Evolutionary conservation across 164 flowering plant genomes (phyloP), one percentile per base, ranked within the genome.

Genomic region (Dillenia suffruticosa): DNA sequence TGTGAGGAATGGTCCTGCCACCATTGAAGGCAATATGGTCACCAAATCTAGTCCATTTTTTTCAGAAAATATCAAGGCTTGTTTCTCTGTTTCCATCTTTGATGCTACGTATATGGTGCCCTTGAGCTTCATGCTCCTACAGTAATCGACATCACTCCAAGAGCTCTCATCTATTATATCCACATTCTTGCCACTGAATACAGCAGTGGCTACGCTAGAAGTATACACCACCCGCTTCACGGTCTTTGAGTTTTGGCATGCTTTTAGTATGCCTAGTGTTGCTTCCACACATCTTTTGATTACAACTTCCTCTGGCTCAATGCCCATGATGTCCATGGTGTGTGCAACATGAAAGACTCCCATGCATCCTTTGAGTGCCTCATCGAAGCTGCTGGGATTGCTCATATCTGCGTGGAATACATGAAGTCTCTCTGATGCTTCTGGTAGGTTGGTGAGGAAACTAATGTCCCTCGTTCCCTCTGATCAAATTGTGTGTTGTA

Each of bases 181-280:
- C 8, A 50, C 56, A 10, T 47, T 51, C 5, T 56, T 17, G 13
- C n/a, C 57, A 11, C 59, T 22, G 6, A 49, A 57, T 8, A 12
- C 17, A 9, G 70, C 78, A 3, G 87, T 69, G 14, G 77, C 32
- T 2, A 64, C 53, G 9, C 77, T 65, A 1, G 84, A 75, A 49
- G 82, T 76, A 70, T 67, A 73, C 8, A 83, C 69, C 1, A 83
- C 76, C 51, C 83, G 58, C 69, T 73, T 77, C 63, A 79, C 82
- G 1, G 84, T 72, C 56, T 71, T 72, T 0, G 81, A 69, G 1
- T 74, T 58, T 59, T 70, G 11, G 69, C 81, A 81, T 3, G 74
- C 67, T 46, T 61, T 71, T 8, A 84, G 54, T 10, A 84, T 71
- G 46, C 80, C 78, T 7, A 72, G 46, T 0, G 70, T 49, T 62